These are phyloP conservation scores for Sphagnum magellanicum DNA, from an alignment of 228 moss, liverwort and hornwort species.

Conservation along the genomic window DNA sequence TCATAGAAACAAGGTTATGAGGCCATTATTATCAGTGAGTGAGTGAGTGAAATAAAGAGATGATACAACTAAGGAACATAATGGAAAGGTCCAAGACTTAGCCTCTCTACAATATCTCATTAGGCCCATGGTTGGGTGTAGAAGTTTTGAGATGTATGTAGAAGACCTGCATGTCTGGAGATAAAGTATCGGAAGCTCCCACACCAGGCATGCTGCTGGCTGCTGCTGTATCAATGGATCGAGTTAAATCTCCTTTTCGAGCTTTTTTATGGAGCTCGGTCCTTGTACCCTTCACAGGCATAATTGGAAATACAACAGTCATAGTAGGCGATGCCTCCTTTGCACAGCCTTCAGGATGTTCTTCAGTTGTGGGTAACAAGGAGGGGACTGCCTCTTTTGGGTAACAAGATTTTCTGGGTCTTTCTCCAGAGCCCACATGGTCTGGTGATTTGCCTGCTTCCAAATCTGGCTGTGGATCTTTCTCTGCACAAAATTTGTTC, in stretches of 20 bases:
- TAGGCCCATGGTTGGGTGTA: too few species aligned
- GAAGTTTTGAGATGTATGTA: too few species aligned
- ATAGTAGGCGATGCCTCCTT: not conserved
- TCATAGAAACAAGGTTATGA: not conserved
- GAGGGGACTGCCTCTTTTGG: not conserved
- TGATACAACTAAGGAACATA: too few species aligned
- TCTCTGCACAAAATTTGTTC: constrained; percentile 14
- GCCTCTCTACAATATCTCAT: too few species aligned
- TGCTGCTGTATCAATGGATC: constrained; percentile 1
- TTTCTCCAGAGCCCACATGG: constrained; percentile 10
- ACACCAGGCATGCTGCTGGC: constrained; percentile 6
- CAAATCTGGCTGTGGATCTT: constrained; percentile 12
- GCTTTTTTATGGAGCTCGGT: constrained; percentile 9
- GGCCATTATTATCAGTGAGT: not conserved
- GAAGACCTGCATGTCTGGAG: constrained; percentile 11
- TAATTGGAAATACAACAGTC: constrained; percentile 3
- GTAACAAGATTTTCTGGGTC: not conserved
- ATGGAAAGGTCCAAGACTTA: too few species aligned
- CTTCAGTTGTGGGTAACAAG: constrained; percentile 5
- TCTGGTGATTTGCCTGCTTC: constrained; percentile 16
- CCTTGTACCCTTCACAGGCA: constrained; percentile 12
- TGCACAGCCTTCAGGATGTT: constrained; percentile 1
- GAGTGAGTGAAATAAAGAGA: not conserved
- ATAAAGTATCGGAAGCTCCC: constrained; percentile 10
- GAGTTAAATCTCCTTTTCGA: constrained; percentile 6